Base-by-base conservation (phyloP, 2,329 filamentous ascomycete species). In the Venturia effusa region DNA sequence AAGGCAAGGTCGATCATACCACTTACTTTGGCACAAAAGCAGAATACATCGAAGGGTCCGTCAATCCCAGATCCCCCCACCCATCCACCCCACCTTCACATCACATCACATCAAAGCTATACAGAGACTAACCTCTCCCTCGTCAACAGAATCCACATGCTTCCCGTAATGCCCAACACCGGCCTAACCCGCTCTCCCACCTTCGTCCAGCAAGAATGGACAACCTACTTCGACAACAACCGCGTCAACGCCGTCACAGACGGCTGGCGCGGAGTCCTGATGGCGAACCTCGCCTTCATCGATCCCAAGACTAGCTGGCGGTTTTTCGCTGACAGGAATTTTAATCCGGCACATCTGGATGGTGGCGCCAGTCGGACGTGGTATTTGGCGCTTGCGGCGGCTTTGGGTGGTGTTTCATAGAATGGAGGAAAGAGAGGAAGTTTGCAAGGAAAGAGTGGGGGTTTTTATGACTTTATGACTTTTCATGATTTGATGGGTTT, bases 1-100 rank as follows among this genome's bases (percentile, higher is more conserved):
- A 97, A 76, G 97, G 97, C 79, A 97, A 97, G 77, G 83, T 92
- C 63, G 90, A 97, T 73, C 91, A 97, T 75, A 88, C 89, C 2
- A 97, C 65, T n/a, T 66, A 66, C 60, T 66, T 66, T 57, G 63
- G 64, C n/a, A 59, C 66, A 15, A 68, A 70, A 34, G 67, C 70
- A 27, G 73, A 75, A 61, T 73, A 69, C 62, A 67, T 70, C 51
- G 78, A 84, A 70, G 88, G 59, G 59, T 60, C 3, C n/a, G 59
- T 27, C 11, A 7, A 24, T 6, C 10, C 24, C 37, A 39, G 4
- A 39, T 11, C 2, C 37, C 37, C 37, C 37, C n/a, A n/a, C n/a
- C n/a, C n/a, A n/a, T n/a, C n/a, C n/a, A n/a, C n/a, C n/a, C n/a
- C n/a, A n/a, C n/a, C n/a, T n/a, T n/a, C n/a, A n/a, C n/a, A n/a